These are phyloP conservation scores for Pugionium dolabratum DNA, from an alignment of 345 rosid genomes.

Conservation along the genomic window DNA sequence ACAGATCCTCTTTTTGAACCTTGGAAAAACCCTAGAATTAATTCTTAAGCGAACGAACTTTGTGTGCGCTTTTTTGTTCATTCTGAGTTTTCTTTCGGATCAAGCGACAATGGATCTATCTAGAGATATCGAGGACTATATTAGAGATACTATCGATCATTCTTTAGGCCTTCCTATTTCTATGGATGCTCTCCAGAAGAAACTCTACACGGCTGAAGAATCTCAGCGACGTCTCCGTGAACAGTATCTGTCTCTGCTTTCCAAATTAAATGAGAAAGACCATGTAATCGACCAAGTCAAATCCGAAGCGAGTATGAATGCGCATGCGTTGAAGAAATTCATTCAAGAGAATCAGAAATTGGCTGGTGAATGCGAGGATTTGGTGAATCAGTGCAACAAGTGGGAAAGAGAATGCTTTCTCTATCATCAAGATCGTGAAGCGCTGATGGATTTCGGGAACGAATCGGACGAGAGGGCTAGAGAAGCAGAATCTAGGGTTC, in stretches of 20 bases:
- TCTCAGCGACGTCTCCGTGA: constrained; percentile 55
- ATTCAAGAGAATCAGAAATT: constrained; percentile 86
- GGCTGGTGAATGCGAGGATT: constrained; percentile 66
- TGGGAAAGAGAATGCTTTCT: constrained; percentile 76
- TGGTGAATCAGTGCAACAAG: constrained; percentile 72
- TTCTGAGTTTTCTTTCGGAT: background rate
- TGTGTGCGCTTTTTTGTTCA: background rate
- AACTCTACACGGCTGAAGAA: constrained; percentile 61
- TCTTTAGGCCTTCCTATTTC: constrained; percentile 66
- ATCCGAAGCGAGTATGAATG: constrained; percentile 81
- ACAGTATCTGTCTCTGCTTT: constrained; percentile 45
- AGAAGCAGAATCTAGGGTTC: constrained; percentile 70
- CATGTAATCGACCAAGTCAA: constrained; percentile 56
- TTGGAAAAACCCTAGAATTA: constrained; percentile 20
- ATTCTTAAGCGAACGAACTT: background rate
- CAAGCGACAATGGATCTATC: constrained; percentile 50
- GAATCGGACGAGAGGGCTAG: constrained; percentile 87
- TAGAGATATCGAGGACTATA: constrained; percentile 55
- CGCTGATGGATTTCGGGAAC: constrained; percentile 88
- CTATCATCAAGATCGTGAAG: constrained; percentile 75
- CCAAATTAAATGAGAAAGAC: constrained; percentile 60
- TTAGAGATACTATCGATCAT: constrained; percentile 65
- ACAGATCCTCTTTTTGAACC: background rate
- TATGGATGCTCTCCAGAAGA: constrained; percentile 47
- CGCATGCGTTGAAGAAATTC: constrained; percentile 79